phyloP scores from a whole-genome alignment of 1,284 basidiomycete genomes.

The Pyrrhoderma lamaoense region DNA sequence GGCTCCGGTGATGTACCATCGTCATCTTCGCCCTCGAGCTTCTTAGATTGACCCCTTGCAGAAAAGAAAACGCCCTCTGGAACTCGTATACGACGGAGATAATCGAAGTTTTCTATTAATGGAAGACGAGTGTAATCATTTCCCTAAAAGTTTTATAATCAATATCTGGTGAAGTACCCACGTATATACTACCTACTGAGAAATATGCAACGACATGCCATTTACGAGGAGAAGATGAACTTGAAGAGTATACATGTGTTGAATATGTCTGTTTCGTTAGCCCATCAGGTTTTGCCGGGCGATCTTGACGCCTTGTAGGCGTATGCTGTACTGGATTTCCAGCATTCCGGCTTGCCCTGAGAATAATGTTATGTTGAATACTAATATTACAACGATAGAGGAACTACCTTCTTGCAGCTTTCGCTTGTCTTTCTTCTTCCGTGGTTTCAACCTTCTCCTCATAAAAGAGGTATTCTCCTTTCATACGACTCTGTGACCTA shows the following conservation, averaged over 20 bases:
- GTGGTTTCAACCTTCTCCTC: conserved; percentile 74
- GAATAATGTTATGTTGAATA: conserved; percentile 15
- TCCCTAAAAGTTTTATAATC: too few species aligned
- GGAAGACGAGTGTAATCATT: conserved; percentile 60
- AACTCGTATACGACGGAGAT: conserved; percentile 53
- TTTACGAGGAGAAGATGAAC: conserved; percentile 49
- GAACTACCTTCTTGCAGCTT: conserved; percentile 57
- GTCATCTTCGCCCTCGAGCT: conserved; percentile 14
- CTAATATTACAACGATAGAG: conserved; percentile 12
- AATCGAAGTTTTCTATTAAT: conserved; percentile 61
- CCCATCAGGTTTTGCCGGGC: conserved; percentile 65
- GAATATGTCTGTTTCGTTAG: conserved; percentile 77
- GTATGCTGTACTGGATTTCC: conserved; percentile 49
- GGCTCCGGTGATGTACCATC: conserved; percentile 16
- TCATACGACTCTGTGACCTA: conserved; percentile 76
- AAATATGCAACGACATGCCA: conserved; percentile 79
- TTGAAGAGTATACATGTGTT: conserved; percentile 56
- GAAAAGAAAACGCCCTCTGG: conserved; percentile 60
- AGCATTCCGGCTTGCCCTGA: conserved; percentile 52
- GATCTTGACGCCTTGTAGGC: conserved; percentile 58
- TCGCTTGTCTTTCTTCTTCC: conserved; percentile 65
- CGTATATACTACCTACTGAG: conserved; percentile 41
- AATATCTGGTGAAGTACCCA: conserved; percentile 15
- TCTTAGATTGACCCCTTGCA: conserved; percentile 36
- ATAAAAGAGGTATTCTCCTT: conserved; percentile 73